Evolutionary conservation across 805 yeast species (phyloP).

Genomic region (Blastobotrys terrestris): DNA sequence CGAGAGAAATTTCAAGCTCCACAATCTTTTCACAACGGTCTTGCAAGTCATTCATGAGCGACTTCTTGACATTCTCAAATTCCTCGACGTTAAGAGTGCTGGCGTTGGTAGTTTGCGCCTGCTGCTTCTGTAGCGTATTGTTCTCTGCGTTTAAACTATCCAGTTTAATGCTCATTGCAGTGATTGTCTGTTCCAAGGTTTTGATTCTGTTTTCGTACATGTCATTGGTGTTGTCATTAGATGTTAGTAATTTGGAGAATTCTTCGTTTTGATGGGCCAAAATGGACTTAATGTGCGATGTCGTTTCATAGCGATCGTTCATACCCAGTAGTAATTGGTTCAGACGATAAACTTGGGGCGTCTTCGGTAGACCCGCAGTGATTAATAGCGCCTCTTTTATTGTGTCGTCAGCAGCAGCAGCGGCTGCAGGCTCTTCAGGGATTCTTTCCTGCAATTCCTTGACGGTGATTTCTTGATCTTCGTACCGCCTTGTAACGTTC

Average conservation of each 20-base stretch:
- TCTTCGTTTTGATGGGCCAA: slow-evolving; percentile 1
- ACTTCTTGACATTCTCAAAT: slow-evolving; percentile 15
- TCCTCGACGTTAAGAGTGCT: background rate
- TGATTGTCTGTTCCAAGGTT: background rate
- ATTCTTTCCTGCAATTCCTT: background rate
- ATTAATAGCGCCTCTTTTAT: slow-evolving; percentile 2
- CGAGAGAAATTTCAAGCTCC: slow-evolving; percentile 41
- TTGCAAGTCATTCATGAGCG: slow-evolving; percentile 27
- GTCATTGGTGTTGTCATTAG: background rate
- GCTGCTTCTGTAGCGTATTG: slow-evolving; percentile 13
- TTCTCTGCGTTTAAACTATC: slow-evolving; percentile 8
- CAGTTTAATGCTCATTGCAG: background rate
- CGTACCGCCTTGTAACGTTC: slow-evolving; percentile 10
- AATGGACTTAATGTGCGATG: background rate
- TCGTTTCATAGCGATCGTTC: background rate
- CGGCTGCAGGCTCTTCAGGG: background rate
- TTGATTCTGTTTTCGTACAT: background rate
- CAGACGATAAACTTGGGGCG: background rate
- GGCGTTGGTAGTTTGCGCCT: slow-evolving; percentile 5
- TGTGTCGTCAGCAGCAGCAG: background rate
- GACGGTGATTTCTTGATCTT: slow-evolving; percentile 5
- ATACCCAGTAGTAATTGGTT: background rate
- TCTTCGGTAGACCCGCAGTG: background rate
- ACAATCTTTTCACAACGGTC: slow-evolving; percentile 33
- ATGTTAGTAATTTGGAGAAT: background rate